Conservation (phyloP, 768 basidiomycete species). For the Kwoniella sp. region DNA sequence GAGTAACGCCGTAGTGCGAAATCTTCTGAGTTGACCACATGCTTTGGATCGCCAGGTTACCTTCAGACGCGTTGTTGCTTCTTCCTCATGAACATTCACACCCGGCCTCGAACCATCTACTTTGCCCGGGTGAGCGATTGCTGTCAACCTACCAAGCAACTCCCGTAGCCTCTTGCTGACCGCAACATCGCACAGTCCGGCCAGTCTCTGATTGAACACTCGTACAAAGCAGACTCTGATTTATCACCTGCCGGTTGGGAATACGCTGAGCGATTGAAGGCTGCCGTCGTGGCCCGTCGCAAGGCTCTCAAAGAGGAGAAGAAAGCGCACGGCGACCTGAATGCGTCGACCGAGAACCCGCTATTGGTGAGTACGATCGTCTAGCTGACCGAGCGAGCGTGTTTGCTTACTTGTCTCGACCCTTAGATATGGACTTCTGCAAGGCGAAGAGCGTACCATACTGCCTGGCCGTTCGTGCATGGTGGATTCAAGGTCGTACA, state of each 20-base stretch:
- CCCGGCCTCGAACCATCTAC: conserved; percentile 84
- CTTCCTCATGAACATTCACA: conserved; percentile 99
- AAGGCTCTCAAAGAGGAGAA: conserved; percentile 69
- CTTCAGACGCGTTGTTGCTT: conserved; percentile 86
- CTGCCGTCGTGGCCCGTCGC: conserved; percentile 81
- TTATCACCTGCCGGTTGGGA: conserved; percentile 93
- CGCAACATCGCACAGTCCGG: conserved; percentile 66
- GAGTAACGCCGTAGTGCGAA: conserved; percentile 1
- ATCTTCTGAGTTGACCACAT: neutral
- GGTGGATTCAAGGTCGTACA: conserved; percentile 66
- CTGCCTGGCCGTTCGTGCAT: conserved; percentile 89
- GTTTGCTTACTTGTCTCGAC: neutral
- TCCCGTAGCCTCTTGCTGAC: neutral
- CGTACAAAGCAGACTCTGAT: conserved; percentile 97
- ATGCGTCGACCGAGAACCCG: conserved; percentile 50
- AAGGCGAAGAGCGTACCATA: conserved; percentile 84
- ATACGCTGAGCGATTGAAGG: conserved; percentile 81
- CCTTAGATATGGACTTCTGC: conserved; percentile 94
- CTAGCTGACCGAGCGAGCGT: neutral
- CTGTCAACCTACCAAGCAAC: too few relatives aligned
- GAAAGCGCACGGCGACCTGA: conserved; percentile 54
- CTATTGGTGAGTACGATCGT: conserved; percentile 40
- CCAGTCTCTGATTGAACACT: conserved; percentile 97
- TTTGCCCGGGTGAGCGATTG: conserved; percentile 88
- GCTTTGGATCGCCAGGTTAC: conserved; percentile 45